phyloP scores from a whole-genome alignment of 176 grass and related monocot species.

The Ensete ventricosum region DNA sequence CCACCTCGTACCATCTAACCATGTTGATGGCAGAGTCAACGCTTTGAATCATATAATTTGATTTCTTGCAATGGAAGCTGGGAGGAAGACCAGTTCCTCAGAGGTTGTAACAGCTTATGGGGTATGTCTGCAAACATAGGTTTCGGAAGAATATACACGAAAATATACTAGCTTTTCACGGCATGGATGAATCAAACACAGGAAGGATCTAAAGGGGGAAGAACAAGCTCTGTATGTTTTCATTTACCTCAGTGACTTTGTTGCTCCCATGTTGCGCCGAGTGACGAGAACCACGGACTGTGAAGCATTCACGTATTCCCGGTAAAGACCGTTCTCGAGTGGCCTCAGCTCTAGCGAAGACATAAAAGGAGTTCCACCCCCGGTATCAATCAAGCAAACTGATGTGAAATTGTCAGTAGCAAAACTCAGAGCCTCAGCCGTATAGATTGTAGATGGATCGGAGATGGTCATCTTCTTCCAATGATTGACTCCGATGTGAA shows the following conservation, averaged over 20 bases:
- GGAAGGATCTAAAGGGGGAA: background rate
- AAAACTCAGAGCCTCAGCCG: constrained; percentile 6
- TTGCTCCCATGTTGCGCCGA: background rate
- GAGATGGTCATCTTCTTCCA: background rate
- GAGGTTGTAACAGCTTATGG: too few relatives aligned
- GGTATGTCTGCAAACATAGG: too few relatives aligned
- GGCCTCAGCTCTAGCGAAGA: background rate
- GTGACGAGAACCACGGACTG: background rate
- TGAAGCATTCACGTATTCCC: background rate
- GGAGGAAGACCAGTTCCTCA: too few relatives aligned
- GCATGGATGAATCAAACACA: background rate
- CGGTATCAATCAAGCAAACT: background rate
- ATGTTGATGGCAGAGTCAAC: too few relatives aligned
- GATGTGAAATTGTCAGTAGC: background rate
- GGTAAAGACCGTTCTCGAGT: background rate
- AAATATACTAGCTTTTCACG: background rate
- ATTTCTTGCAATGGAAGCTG: too few relatives aligned
- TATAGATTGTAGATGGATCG: rapidly evolving
- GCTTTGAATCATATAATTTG: too few relatives aligned
- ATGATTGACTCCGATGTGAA: background rate
- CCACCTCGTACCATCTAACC: too few relatives aligned
- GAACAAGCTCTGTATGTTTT: too few relatives aligned
- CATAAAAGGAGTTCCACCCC: background rate
- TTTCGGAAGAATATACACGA: too few relatives aligned
- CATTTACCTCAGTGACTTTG: background rate